Conservation (phyloP, 371 early-diverging fungal genomes). For the Mucor piriformis region DNA sequence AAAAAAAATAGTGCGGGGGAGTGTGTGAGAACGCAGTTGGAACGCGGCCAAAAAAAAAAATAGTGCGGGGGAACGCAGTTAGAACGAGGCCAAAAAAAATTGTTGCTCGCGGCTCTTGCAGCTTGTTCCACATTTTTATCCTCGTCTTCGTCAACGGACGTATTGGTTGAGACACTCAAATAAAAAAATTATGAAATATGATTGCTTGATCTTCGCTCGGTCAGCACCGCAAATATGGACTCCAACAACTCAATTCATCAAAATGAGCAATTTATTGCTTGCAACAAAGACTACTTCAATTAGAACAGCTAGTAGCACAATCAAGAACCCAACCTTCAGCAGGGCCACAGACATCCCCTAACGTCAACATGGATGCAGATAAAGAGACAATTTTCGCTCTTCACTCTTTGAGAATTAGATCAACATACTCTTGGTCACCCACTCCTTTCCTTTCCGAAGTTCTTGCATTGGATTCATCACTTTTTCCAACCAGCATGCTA, state of each 20-base stretch:
- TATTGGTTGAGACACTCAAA: too few species aligned
- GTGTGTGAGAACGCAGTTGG: too few species aligned
- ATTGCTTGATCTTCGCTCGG: constrained; percentile 1
- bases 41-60: too few species aligned
- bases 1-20: too few species aligned
- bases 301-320: constrained; percentile 9
- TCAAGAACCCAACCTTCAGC: constrained; percentile 6
- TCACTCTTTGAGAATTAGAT: constrained; percentile 5
- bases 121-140: too few species aligned
- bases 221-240: neutral
- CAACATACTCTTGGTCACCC: constrained; percentile 8
- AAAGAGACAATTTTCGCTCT: neutral
- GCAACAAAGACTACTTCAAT: constrained; percentile 4
- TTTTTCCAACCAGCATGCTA: neutral
- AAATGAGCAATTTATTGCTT: neutral
- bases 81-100: too few species aligned
- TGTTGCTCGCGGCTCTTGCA: too few species aligned
- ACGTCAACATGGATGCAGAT: neutral
- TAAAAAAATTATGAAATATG: too few species aligned
- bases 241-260: neutral
- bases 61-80: too few species aligned
- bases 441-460: too few species aligned
- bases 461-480: neutral
- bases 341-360: neutral
- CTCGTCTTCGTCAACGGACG: too few species aligned